These are phyloP conservation scores for Parafenestella ontariensis DNA, from an alignment of 2,329 filamentous ascomycete genomes.

Conservation along the genomic window DNA sequence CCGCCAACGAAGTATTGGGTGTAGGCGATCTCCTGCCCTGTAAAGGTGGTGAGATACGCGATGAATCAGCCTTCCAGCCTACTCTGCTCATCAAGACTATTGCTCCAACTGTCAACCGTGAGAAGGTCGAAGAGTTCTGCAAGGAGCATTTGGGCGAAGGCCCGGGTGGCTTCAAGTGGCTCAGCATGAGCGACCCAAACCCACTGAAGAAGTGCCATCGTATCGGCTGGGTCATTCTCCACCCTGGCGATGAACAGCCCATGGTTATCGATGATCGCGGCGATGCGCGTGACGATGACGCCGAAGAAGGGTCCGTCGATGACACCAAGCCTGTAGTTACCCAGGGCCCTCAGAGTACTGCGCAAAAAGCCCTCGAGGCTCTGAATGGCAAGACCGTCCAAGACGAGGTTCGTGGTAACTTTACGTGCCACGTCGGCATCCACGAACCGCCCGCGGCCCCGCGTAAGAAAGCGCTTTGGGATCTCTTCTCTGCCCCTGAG, in stretches of 20 bases:
- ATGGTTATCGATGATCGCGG: conserved; percentile 69
- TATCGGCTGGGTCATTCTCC: conserved; percentile 97
- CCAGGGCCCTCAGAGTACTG: conserved; percentile 60
- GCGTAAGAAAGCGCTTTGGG: conserved; percentile 95
- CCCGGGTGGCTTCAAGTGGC: conserved; percentile 91
- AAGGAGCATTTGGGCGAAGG: conserved; percentile 92
- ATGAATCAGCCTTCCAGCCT: conserved; percentile 86
- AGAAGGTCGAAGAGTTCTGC: conserved; percentile 92
- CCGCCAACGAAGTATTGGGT: conserved; percentile 88
- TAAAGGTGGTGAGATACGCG: conserved; percentile 82
- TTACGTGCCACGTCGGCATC: conserved; percentile 95
- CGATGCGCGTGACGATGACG: conserved; percentile 75
- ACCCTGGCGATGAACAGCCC: conserved; percentile 74
- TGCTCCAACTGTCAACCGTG: conserved; percentile 91
- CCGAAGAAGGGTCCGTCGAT: conserved; percentile 63
- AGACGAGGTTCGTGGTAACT: conserved; percentile 91
- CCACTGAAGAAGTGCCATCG: conserved; percentile 96
- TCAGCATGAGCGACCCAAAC: conserved; percentile 95
- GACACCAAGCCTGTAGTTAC: conserved; percentile 55
- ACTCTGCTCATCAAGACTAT: conserved; percentile 98
- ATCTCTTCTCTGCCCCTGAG: conserved; percentile 93
- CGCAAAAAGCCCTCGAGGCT: conserved; percentile 88
- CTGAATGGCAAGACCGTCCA: conserved; percentile 98
- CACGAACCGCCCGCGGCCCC: conserved; percentile 87
- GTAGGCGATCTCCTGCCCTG: conserved; percentile 89